Conservation (phyloP, 2,329 filamentous ascomycete species). For the Alternaria sp. region DNA sequence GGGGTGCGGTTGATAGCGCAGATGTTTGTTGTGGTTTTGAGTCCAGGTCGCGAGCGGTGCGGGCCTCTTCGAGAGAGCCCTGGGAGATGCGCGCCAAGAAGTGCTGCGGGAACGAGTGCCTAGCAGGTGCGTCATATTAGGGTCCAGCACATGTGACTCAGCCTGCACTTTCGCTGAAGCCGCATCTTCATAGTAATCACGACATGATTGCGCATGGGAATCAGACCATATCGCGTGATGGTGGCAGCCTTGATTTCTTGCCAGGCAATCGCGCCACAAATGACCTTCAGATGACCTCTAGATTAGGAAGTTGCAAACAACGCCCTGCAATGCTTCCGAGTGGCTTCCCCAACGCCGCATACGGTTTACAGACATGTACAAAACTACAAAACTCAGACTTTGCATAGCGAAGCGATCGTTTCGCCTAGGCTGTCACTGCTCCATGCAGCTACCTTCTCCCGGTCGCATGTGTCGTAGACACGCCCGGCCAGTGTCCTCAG, state of each 20-base stretch:
- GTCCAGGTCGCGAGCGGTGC: slow-evolving; percentile 19
- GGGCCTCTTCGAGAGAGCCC: slow-evolving; percentile 6
- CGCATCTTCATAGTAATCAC: background rate
- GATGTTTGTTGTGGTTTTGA: slow-evolving; percentile 30
- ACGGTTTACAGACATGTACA: background rate
- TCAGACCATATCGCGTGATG: slow-evolving; percentile 1
- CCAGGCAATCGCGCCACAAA: slow-evolving; percentile 4
- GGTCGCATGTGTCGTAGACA: slow-evolving; percentile 70
- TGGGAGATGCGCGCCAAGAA: slow-evolving; percentile 5
- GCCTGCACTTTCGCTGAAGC: background rate
- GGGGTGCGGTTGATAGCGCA: slow-evolving; percentile 20
- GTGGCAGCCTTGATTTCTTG: background rate
- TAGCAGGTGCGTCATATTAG: slow-evolving; percentile 18
- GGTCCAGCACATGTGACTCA: slow-evolving; percentile 10
- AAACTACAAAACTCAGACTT: slow-evolving; percentile 9
- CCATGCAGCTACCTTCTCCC: slow-evolving; percentile 70
- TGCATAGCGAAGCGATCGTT: slow-evolving; percentile 14
- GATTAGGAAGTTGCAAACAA: slow-evolving; percentile 6
- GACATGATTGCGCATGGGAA: background rate
- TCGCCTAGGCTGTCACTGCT: slow-evolving; percentile 53
- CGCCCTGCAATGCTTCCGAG: slow-evolving; percentile 14
- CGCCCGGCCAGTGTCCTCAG: slow-evolving; percentile 63
- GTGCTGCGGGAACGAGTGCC: slow-evolving; percentile 5
- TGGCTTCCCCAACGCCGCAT: slow-evolving; percentile 2
- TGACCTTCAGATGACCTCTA: background rate